Evolutionary conservation across 768 basidiomycete genomes (phyloP).

Genomic region (Leccinum variicolor): DNA sequence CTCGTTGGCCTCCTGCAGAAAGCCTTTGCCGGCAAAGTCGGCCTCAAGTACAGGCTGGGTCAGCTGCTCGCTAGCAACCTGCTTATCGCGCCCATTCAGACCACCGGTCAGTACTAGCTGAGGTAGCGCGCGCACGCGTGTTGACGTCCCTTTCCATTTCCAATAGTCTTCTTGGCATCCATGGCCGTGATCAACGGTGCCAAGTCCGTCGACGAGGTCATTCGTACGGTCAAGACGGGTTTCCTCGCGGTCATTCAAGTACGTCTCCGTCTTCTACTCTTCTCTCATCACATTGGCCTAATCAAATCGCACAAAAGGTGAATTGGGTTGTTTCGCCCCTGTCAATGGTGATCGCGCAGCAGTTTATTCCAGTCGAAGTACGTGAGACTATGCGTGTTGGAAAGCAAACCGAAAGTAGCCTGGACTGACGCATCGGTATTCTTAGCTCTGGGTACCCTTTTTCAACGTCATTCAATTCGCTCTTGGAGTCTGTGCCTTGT

Average conservation of each 20-base stretch:
- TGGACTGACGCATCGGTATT: slow-evolving; percentile 4
- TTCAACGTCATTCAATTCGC: slow-evolving; percentile 77
- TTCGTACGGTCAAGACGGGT: slow-evolving; percentile 65
- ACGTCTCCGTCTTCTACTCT: slow-evolving; percentile 16
- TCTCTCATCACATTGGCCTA: background rate
- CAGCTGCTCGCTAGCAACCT: slow-evolving; percentile 78
- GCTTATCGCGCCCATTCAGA: slow-evolving; percentile 72
- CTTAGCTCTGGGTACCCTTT: slow-evolving; percentile 82
- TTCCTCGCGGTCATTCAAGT: slow-evolving; percentile 76
- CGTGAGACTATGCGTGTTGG: slow-evolving; percentile 10
- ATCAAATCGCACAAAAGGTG: slow-evolving; percentile 43
- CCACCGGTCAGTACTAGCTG: slow-evolving; percentile 45
- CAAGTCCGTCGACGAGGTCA: slow-evolving; percentile 57
- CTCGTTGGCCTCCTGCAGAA: slow-evolving; percentile 72
- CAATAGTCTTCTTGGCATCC: slow-evolving; percentile 64
- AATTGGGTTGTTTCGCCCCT: slow-evolving; percentile 79
- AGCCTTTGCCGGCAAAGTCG: slow-evolving; percentile 71
- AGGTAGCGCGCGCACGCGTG: background rate
- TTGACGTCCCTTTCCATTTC: background rate
- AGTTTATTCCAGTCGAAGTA: slow-evolving; percentile 74
- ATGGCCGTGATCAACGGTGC: slow-evolving; percentile 87
- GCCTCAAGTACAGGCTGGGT: slow-evolving; percentile 56
- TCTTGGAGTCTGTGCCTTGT: slow-evolving; percentile 55
- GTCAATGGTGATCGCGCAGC: slow-evolving; percentile 73
- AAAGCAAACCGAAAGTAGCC: background rate